Evolutionary conservation across 2,329 filamentous ascomycete genomes (phyloP).

Genomic region (Penicillium corylophilum): DNA sequence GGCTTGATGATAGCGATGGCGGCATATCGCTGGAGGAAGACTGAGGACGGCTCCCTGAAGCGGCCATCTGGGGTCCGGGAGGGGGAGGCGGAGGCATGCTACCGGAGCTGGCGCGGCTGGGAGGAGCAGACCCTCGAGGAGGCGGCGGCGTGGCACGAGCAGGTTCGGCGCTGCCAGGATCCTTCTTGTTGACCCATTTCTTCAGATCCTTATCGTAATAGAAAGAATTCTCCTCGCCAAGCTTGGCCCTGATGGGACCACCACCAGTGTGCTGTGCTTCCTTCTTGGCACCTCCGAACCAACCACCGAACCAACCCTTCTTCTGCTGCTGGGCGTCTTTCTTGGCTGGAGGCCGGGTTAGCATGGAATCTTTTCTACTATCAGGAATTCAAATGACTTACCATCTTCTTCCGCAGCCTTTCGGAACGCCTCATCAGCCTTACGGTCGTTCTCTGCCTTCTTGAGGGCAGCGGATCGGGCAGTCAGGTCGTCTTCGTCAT

Average conservation of each 20-base stretch:
- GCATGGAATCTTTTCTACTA: slow-evolving; percentile 34
- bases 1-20: slow-evolving; percentile 30
- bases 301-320: slow-evolving; percentile 75
- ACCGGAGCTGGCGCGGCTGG: slow-evolving; percentile 53
- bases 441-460: slow-evolving; percentile 63
- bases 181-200: slow-evolving; percentile 98
- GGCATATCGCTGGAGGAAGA: slow-evolving; percentile 32
- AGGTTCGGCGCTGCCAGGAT: slow-evolving; percentile 62
- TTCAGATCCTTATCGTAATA: slow-evolving; percentile 94
- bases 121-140: slow-evolving; percentile 59
- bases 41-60: slow-evolving; percentile 30
- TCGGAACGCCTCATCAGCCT: slow-evolving; percentile 79
- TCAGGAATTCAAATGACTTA: slow-evolving; percentile 29
- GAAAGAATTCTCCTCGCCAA: slow-evolving; percentile 90
- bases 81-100: slow-evolving; percentile 52
- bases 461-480: slow-evolving; percentile 52
- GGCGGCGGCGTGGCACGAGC: slow-evolving; percentile 72
- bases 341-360: slow-evolving; percentile 46
- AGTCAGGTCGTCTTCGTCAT: slow-evolving; percentile 67
- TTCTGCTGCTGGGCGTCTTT: slow-evolving; percentile 35
- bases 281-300: slow-evolving; percentile 70
- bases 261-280: slow-evolving; percentile 46
- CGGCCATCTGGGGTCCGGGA: slow-evolving; percentile 22
- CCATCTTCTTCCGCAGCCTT: slow-evolving; percentile 73
- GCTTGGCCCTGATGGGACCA: slow-evolving; percentile 79